Conservation (phyloP, 345 rosid genomes). For the Brassica cretica region DNA sequence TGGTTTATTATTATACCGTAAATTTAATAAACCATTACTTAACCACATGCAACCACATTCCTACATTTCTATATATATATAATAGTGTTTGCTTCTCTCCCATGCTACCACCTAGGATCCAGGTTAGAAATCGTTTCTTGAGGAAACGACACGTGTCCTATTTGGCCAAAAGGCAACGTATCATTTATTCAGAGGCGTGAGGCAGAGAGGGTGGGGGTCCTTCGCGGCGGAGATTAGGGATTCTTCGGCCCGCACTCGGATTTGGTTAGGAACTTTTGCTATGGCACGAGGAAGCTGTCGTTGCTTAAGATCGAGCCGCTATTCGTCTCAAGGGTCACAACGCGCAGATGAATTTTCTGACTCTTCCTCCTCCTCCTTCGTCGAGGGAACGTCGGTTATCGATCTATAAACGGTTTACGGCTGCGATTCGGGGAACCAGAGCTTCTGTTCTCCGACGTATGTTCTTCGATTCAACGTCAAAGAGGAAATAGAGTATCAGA, state of each 20-base stretch:
- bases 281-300: constrained; percentile 83
- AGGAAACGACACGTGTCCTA: no score
- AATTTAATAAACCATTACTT: no score
- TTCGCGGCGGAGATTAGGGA: constrained; percentile 95
- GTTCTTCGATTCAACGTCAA: constrained; percentile 62
- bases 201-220: constrained; percentile 89
- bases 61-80: no score
- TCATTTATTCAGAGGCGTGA: constrained; percentile 44
- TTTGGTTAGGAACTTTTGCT: constrained; percentile 82
- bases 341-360: constrained; percentile 52
- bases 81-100: no score
- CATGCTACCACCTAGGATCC: no score
- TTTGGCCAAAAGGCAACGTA: no score
- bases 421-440: constrained; percentile 45
- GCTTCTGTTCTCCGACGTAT: constrained; percentile 67
- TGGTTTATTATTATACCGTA: no score
- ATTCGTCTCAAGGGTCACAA: constrained; percentile 56
- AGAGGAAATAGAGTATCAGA: no score
- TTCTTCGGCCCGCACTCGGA: constrained; percentile 68
- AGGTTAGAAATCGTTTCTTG: no score
- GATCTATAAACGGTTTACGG: constrained; percentile 40
- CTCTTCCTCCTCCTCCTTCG: constrained; percentile 44
- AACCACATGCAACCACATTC: no score
- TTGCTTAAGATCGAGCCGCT: constrained; percentile 63
- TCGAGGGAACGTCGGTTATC: constrained; percentile 9